Base-by-base conservation (phyloP, 2,329 filamentous ascomycete genomes). In the Colletotrichum horii region DNA sequence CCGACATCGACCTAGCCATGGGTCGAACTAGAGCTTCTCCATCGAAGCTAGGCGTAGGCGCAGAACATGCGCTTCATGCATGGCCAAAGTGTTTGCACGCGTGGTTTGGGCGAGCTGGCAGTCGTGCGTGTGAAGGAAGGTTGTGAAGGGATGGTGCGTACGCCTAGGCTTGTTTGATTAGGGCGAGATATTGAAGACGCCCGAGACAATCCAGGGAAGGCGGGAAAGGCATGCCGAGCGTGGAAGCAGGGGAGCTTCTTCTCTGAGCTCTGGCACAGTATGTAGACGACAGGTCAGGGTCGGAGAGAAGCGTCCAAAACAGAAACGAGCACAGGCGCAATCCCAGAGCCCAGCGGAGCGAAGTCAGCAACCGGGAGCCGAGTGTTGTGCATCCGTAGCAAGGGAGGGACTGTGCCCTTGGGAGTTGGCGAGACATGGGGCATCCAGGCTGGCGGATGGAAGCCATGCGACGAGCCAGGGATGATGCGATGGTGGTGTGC, bases 121-220 rank as follows among this genome's bases (percentile, higher is more conserved):
- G 36, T 15, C 58, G 19, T 60, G 38, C 52, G 28, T 62, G 69
- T 32, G 32, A 60, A 60, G 26, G 28, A 58, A 43, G 60, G 65
- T 65, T 68, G 64, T 14, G 74, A 69, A 74, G 74, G 70, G 74
- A 74, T 73, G 74, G 58, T 69, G 64, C 43, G n/a, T 6, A 61
- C 48, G 58, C 43, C 70, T 36, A 36, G 48, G 56, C 26, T 30
- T 19, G 48, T 76, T 76, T 76, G 70, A 76, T 73, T 69, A 76
- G 74, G 70, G 74, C 70, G 74, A 74, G 65, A 76, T 76, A 76
- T 76, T 69, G 74, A 16, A 74, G 58, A 60, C 74, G 70, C 70
- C 74, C 68, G 58, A 76, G 74, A 76, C 74, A 74, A 43, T 66
- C 73, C 34, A 69, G 70, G 70, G 38, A 48, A 76, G 65, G 74